Base-by-base conservation (phyloP, 1,284 basidiomycete genomes). In the Marasmius oreades region DNA sequence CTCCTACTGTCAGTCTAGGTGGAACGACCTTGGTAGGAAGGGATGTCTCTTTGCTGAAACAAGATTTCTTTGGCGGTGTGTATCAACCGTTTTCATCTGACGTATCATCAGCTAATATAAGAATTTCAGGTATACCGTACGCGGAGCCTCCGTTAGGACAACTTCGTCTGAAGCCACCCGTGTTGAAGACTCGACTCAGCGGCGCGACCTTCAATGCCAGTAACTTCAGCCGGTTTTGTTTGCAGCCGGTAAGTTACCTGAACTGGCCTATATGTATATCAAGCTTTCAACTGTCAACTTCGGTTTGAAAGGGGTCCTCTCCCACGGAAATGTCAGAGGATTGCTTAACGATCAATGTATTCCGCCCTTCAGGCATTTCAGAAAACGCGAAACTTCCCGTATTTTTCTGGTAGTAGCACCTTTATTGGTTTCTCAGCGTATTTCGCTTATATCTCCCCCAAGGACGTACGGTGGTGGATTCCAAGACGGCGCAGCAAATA, bases 201-300 rank as follows among this genome's bases (percentile, higher is more conserved):
- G 57, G 56, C 1, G 22, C 55, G 4, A 65, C 63, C 1, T 73
- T 77, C 39, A 64, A 76, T 53, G 77, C 77, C 0, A 72, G 63
- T 34, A 67, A 67, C 50, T 78, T 73, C 58, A 74, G 76, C 7
- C 60, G 61, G 46, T 65, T 64, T 2, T 78, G 76, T 57, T 62
- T 77, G 4, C 76, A 78, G 61, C 56, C 64, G 11, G 72, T 73
- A 51, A 43, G 67, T 50, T 42, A 8, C 39, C 2, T 7, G n/a
- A 16, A 14, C 39, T 42, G 11, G 39, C 39, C n/a, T n/a, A n/a
- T n/a, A n/a, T 20, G n/a, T 20, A 18, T 4, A 42, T 16, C n/a
- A 42, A 16, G 16, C 11, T 16, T 37, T 8, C 20, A 16, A 42
- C 10, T 7, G 16, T 7, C 39, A 14, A 18, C 14, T 12, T 16